phyloP scores from a whole-genome alignment of 495 filamentous ascomycete species.

The Tuber indicum region DNA sequence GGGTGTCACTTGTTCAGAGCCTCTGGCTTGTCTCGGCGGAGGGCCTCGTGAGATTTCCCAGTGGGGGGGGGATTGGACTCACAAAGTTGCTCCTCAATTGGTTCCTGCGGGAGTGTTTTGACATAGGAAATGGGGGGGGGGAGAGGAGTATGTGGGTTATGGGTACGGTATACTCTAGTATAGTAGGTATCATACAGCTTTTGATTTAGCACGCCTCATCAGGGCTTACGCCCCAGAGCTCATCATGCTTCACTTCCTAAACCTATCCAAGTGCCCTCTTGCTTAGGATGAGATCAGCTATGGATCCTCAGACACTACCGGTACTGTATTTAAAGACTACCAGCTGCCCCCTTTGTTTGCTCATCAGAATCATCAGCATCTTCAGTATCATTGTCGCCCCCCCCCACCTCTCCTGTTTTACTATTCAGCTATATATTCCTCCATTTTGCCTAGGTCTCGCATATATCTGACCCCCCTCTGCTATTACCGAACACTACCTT shows the following conservation, averaged over 20 bases:
- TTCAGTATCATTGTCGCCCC: neutral
- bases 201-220: constrained; percentile 28
- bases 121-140: constrained; percentile 14
- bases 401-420: neutral
- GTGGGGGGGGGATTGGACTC: constrained; percentile 23
- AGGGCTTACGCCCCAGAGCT: constrained; percentile 25
- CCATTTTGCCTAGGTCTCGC: constrained; percentile 2
- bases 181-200: neutral
- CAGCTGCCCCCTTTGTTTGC: constrained; percentile 3
- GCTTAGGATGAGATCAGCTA: constrained; percentile 2
- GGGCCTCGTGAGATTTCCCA: constrained; percentile 23
- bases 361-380: neutral
- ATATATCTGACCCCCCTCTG: neutral
- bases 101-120: constrained; percentile 26
- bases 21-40: constrained; percentile 19
- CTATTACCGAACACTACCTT: neutral
- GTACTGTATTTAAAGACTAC: constrained; percentile 1
- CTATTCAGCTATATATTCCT: constrained; percentile 10
- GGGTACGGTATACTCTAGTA: neutral
- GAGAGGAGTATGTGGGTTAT: constrained; percentile 8
- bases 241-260: constrained; percentile 16
- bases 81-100: constrained; percentile 23
- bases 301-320: neutral
- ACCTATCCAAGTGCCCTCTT: neutral
- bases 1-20: neutral